Conservation (phyloP, 768 basidiomycete species). For the Rhizopogon vulgaris region DNA sequence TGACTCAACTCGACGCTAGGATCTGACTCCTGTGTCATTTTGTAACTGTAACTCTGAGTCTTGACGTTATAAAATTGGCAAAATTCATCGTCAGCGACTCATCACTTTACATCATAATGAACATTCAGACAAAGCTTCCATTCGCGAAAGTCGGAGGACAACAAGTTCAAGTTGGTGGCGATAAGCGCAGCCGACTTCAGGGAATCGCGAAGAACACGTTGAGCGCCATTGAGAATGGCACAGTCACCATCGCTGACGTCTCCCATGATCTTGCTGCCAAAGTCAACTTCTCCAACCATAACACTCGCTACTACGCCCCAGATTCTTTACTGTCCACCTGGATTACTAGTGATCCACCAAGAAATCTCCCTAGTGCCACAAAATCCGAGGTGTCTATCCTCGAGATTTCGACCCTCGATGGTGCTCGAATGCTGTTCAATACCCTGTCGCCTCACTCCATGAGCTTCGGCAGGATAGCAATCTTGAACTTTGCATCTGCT, state of each 20-base stretch:
- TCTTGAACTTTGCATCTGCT: constrained; percentile 76
- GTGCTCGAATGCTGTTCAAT: constrained; percentile 38
- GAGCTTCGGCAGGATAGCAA: constrained; percentile 37
- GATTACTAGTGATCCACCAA: constrained; percentile 19
- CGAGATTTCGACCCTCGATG: constrained; percentile 61
- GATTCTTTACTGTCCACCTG: constrained; percentile 44
- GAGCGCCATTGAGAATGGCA: constrained; percentile 40
- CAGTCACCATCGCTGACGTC: constrained; percentile 24
- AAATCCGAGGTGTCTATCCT: constrained; percentile 38
- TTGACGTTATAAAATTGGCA: too few species aligned
- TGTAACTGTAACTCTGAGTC: too few species aligned
- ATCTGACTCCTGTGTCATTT: too few species aligned
- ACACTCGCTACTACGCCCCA: constrained; percentile 50
- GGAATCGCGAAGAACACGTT: constrained; percentile 49
- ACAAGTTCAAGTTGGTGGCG: neutral
- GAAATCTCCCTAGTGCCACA: neutral
- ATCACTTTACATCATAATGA: neutral
- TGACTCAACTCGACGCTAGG: too few species aligned
- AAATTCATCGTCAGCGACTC: neutral
- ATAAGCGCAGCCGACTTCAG: constrained; percentile 16
- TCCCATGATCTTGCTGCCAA: constrained; percentile 30
- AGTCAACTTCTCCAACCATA: constrained; percentile 28
- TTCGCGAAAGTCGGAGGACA: neutral
- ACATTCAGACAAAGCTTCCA: constrained; percentile 1
- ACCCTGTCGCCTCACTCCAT: constrained; percentile 7